Base-by-base conservation (phyloP, 2,329 filamentous ascomycete species). In the Claviceps purpurea region DNA sequence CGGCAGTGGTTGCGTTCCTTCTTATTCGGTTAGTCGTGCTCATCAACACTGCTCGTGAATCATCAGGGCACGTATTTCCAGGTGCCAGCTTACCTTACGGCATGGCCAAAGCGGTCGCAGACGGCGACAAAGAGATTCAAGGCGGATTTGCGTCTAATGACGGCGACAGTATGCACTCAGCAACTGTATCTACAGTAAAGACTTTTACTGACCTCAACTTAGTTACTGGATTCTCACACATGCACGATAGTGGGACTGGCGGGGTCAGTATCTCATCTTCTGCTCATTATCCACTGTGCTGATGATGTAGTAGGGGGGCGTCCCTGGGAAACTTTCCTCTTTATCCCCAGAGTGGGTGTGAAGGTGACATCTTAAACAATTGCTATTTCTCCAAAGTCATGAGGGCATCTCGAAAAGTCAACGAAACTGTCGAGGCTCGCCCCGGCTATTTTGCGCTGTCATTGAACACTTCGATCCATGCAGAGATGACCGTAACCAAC, bases 401-500 rank as follows among this genome's bases (percentile, higher is more conserved):
- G 5, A 70, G 81, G 51, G 69, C 72, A 10, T 72, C 73, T 0
- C 62, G 68, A 14, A 73, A 77, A 40, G 68, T 73, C 50, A 72
- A 74, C 7, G 71, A 70, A 47, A 75, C 76, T 0, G 70, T 76
- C n/a, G 64, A 68, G 24, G 78, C 81, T 5, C 70, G 70, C n/a
- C 77, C 79, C 2, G 81, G 81, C 8, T 83, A 83, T 61, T 84
- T 85, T 60, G 67, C 72, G 3, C 64, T 84, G 7, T 71, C 71
- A 38, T 68, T 84, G 44, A 69, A 74, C 50, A 81, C 75, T 48
- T 73, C 73, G 2, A 73, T 85, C 47, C 66, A 66, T n/a, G 75
- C 77, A 1, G 80, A 84, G 62, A 84, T 84, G 73, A 81, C 80
- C 0, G 71, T 75, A 1, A 73, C 79, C 0, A 73, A 79, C 57